A percentile compares a stretch with the other conserved stretches of the same genome.
phyloP scores from a whole-genome alignment of 2,329 filamentous ascomycete species.

The Aspergillus fumigatiaffinis region DNA sequence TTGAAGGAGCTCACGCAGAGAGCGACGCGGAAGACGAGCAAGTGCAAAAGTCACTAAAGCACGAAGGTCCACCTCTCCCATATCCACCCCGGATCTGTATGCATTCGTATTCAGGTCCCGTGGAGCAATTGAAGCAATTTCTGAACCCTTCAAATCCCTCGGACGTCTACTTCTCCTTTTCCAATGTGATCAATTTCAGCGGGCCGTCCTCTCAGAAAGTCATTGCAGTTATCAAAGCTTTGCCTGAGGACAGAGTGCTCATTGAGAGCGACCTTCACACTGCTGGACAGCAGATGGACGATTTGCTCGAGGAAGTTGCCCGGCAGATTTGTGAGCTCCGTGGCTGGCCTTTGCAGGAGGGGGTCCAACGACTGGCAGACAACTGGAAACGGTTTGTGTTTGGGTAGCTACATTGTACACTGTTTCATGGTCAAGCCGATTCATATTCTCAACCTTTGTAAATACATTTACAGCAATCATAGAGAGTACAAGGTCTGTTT shows the following conservation, averaged over 20 bases:
- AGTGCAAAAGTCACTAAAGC: slow-evolving; percentile 1
- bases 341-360: slow-evolving; percentile 70
- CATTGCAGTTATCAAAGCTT: slow-evolving; percentile 62
- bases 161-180: slow-evolving; percentile 84
- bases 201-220: slow-evolving; percentile 52
- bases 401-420: slow-evolving; percentile 41
- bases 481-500: not conserved
- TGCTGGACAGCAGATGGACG: slow-evolving; percentile 79
- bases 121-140: slow-evolving; percentile 74
- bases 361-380: slow-evolving; percentile 60
- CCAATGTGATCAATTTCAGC: slow-evolving; percentile 72
- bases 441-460: too few relatives aligned
- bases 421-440: not conserved
- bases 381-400: slow-evolving; percentile 80
- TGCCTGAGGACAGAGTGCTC: slow-evolving; percentile 75
- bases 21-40: slow-evolving; percentile 25
- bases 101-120: slow-evolving; percentile 83
- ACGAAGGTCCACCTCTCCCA: slow-evolving; percentile 45
- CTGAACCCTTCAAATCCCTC: slow-evolving; percentile 68
- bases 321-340: slow-evolving; percentile 73
- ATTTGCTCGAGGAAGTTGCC: slow-evolving; percentile 68
- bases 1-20: slow-evolving; percentile 27
- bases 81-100: slow-evolving; percentile 88
- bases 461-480: not conserved
- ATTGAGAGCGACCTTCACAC: slow-evolving; percentile 87